Evolutionary conservation across 2,329 filamentous ascomycete species (phyloP), one percentile per base, ranked within the genome.

Genomic region (Atkinsonella hypoxylon): DNA sequence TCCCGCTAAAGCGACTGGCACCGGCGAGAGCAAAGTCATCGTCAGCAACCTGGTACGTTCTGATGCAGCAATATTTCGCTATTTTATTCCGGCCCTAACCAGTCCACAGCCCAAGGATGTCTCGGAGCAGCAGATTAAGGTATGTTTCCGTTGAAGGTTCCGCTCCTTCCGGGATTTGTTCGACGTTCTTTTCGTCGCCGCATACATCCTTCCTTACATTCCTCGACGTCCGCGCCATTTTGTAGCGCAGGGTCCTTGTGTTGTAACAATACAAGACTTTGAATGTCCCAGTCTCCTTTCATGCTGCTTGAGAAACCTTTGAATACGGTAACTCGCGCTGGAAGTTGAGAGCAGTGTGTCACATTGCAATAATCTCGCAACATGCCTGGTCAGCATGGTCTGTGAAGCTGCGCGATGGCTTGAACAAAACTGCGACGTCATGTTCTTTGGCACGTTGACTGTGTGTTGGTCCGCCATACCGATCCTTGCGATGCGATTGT

Each of bases 101-200:
- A 10, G 13, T 43, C 20, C 15, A 26, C 30, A 97, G 89, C 93
- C 93, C 69, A 83, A 85, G 76, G 93, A 98, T 82, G 89, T 98
- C 71, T 88, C 83, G 74, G 91, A 97, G 80, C 76, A 75, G 75
- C 88, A 94, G 83, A 94, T 98, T 77, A 97, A 98, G 93, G 93
- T 98, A 98, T 94, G 93, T 98, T 89, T 86, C 89, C 83, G 77
- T 81, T 85, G 77, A 84, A 83, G 83, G 80, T 65, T 70, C 73
- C 67, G 70, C 65, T 71, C 76, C 81, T 75, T 78, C 77, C 68
- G 81, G 82, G 81, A 77, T 83, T 82, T 78, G 73, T 78, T 85
- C 81, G 82, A 79, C 80, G 74, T 70, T 60, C 66, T 63, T 54
- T 67, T 65, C 61, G 59, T 68, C 66, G 68, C 64, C 61, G 61